Conservation (phyloP, 257 asterid species). For the Solanum ossicruentum region DNA sequence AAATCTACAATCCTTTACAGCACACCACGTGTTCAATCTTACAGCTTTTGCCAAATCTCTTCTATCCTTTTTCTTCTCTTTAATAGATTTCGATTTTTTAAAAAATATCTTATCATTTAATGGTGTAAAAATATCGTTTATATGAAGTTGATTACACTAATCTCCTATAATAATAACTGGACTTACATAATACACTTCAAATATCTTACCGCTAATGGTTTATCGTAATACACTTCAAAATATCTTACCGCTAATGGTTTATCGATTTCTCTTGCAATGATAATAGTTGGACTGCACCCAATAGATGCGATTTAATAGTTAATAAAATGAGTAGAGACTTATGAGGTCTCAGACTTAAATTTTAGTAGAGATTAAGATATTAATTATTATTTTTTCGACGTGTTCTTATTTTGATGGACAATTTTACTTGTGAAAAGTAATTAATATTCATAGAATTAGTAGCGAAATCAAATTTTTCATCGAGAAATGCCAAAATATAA, state of each 20-base stretch:
- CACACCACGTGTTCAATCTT: background rate
- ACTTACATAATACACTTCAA: background rate
- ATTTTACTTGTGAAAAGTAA: too few relatives aligned
- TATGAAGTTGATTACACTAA: background rate
- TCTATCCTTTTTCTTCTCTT: background rate
- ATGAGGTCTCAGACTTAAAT: too few relatives aligned
- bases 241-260: background rate
- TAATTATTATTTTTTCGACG: background rate
- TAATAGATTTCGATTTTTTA: background rate
- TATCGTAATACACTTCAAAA: background rate
- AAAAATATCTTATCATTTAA: background rate
- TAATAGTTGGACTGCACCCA: background rate
- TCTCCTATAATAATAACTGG: background rate
- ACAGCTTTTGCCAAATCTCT: background rate
- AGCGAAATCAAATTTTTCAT: too few relatives aligned
- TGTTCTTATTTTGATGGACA: background rate
- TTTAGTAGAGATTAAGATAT: too few relatives aligned
- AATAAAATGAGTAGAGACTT: too few relatives aligned
- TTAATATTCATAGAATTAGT: too few relatives aligned
- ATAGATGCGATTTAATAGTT: too few relatives aligned
- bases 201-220: background rate
- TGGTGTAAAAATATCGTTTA: background rate
- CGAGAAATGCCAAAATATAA: too few relatives aligned
- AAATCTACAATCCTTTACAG: background rate
- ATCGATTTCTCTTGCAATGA: background rate